Evolutionary conservation across 768 basidiomycete genomes (phyloP), one percentile per base, ranked within the genome.

Genomic region (Mycena kentingensis): DNA sequence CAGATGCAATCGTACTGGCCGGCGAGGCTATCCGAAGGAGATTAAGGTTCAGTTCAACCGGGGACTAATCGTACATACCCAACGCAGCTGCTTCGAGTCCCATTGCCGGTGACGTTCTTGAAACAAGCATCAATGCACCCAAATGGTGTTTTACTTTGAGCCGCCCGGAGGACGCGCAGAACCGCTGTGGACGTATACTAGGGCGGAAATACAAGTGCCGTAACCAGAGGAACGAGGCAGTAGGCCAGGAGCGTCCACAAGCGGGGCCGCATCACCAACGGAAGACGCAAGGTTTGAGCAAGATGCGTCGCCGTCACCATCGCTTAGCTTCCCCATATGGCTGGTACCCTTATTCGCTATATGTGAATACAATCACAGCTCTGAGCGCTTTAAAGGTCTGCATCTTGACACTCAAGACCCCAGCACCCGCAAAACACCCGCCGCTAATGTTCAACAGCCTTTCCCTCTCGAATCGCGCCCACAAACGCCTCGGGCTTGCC

Each of bases 1-100:
- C 52, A 58, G 15, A 54, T 58, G 32, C 52, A 48, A 6, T 36
- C 49, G 21, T 54, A 58, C n/a, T 58, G 52, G 1, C 45, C 45
- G 22, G 52, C 46, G 24, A 55, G 44, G 7, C 57, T 55, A n/a
- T n/a, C n/a, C n/a, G 21, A n/a, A 12, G 24, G 16, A 3, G 13
- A 24, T 5, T 36, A 11, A 36, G 10, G 10, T 3, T 15, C 19
- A 10, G 21, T 26, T 13, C 5, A 43, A 39, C 15, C 7, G 24
- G 26, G 2, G 16, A 7, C 26, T 18, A 38, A n/a, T n/a, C n/a
- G 22, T 16, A 37, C 34, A 19, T 7, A 51, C 46, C 53, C 50
- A 7, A n/a, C 19, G 29, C 53, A 55, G 16, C 50, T 50, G 28
- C 38, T n/a, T 12, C 46, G 46, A 11, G 12, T 52, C 15, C 57